These are phyloP conservation scores for Solanum tarijense DNA, from an alignment of 257 asterid species.

Conservation along the genomic window DNA sequence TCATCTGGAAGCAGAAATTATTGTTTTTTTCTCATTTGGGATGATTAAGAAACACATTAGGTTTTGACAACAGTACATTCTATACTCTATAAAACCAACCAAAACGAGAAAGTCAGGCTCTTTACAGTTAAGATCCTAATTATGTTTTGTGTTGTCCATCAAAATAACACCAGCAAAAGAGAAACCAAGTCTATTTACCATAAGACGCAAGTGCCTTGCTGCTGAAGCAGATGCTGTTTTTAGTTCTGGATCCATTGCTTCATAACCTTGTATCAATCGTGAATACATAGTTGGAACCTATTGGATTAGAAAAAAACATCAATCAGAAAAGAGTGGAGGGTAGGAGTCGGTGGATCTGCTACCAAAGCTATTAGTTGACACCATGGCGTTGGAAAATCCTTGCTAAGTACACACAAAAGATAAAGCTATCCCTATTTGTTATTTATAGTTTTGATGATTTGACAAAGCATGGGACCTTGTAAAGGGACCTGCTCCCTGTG, in stretches of 20 bases:
- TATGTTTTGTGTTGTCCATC: not conserved
- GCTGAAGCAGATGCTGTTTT: constrained; percentile 61
- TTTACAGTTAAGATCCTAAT: not conserved
- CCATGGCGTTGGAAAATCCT: not conserved
- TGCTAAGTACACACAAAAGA: not conserved
- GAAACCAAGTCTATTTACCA: constrained; percentile 43
- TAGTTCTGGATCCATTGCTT: constrained; percentile 71
- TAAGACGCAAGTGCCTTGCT: constrained; percentile 79
- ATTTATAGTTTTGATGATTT: no score
- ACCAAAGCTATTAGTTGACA: not conserved
- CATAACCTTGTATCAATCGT: constrained; percentile 89
- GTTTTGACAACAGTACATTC: not conserved
- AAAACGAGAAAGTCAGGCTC: not conserved
- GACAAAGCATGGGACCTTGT: no score
- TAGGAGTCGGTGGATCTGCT: not conserved
- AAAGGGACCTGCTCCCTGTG: no score
- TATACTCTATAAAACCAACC: not conserved
- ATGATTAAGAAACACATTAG: not conserved
- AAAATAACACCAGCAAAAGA: not conserved
- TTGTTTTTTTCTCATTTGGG: not conserved
- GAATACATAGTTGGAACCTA: constrained; percentile 98
- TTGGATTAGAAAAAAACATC: not conserved
- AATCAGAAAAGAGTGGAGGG: not conserved
- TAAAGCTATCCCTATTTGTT: not conserved
- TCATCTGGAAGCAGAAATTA: constrained; percentile 45